These are phyloP conservation scores for Albizia julibrissin DNA, from an alignment of 306 rosid genomes.

Conservation along the genomic window DNA sequence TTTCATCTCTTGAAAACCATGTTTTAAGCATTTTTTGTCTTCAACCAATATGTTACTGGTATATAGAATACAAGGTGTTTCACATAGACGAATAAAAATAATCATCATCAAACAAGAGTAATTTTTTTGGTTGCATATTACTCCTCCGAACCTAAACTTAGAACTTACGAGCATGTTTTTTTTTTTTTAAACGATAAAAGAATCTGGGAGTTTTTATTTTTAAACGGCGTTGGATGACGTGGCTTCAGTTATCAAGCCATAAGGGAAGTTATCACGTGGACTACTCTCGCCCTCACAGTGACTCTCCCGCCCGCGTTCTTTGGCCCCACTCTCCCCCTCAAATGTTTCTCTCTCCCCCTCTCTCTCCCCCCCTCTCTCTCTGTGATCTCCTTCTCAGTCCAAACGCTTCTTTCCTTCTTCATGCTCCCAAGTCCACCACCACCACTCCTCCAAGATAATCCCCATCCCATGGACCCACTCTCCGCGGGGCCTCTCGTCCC, in stretches of 20 bases:
- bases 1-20: too few relatives aligned
- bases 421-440: not conserved
- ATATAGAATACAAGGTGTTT: too few relatives aligned
- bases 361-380: not conserved
- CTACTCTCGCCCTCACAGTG: slow-evolving; percentile 42
- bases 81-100: too few relatives aligned
- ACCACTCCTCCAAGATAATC: slow-evolving; percentile 21
- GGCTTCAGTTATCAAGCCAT: slow-evolving; percentile 20
- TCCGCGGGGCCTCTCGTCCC: slow-evolving; percentile 60
- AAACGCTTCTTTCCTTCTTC: not conserved
- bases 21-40: too few relatives aligned
- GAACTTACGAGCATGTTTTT: too few relatives aligned
- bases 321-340: slow-evolving; percentile 32
- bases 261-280: slow-evolving; percentile 43
- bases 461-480: slow-evolving; percentile 42
- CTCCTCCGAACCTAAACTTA: too few relatives aligned
- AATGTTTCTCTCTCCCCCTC: slow-evolving; percentile 15
- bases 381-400: slow-evolving; percentile 17
- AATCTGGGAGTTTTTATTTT: too few relatives aligned
- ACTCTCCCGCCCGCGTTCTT: not conserved
- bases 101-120: too few relatives aligned
- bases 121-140: too few relatives aligned
- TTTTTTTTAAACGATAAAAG: too few relatives aligned
- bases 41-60: too few relatives aligned
- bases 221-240: slow-evolving; percentile 32